Evolutionary conservation across 2,329 filamentous ascomycete species (phyloP).

Genomic region (Epichloe hybrida): DNA sequence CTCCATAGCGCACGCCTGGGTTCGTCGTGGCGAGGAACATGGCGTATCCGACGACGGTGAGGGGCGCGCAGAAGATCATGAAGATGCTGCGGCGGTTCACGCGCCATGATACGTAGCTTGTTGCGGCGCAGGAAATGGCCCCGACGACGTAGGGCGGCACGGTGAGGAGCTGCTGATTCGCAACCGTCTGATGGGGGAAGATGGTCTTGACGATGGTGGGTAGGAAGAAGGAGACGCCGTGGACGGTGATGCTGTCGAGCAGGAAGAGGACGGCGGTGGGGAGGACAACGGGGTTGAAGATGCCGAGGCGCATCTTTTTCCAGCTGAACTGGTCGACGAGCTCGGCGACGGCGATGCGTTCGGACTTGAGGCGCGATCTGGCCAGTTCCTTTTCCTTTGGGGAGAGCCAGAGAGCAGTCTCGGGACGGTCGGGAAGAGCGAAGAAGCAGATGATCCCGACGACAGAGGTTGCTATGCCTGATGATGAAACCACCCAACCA

Average conservation of each 20-base stretch:
- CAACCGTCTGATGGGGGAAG: constrained; percentile 42
- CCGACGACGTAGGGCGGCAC: constrained; percentile 58
- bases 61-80: constrained; percentile 42
- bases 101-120: constrained; percentile 46
- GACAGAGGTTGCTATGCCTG: constrained; percentile 41
- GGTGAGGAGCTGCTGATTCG: constrained; percentile 54
- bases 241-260: constrained; percentile 57
- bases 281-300: constrained; percentile 44
- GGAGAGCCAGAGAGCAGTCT: constrained; percentile 50
- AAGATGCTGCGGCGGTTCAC: constrained; percentile 45
- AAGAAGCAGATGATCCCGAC: constrained; percentile 44
- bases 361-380: constrained; percentile 43
- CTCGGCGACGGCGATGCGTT: constrained; percentile 44
- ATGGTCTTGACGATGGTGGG: constrained; percentile 59
- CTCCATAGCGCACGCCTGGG: constrained; percentile 45
- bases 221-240: constrained; percentile 57
- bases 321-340: constrained; percentile 45
- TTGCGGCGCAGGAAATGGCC: constrained; percentile 44
- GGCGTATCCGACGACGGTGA: constrained; percentile 54
- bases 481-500: too few relatives aligned
- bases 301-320: constrained; percentile 44
- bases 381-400: constrained; percentile 49
- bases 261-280: constrained; percentile 44
- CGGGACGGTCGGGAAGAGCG: constrained; percentile 52
- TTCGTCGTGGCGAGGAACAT: constrained; percentile 48